Base-by-base conservation (phyloP, 2,329 filamentous ascomycete species). In the Nemania serpens region DNA sequence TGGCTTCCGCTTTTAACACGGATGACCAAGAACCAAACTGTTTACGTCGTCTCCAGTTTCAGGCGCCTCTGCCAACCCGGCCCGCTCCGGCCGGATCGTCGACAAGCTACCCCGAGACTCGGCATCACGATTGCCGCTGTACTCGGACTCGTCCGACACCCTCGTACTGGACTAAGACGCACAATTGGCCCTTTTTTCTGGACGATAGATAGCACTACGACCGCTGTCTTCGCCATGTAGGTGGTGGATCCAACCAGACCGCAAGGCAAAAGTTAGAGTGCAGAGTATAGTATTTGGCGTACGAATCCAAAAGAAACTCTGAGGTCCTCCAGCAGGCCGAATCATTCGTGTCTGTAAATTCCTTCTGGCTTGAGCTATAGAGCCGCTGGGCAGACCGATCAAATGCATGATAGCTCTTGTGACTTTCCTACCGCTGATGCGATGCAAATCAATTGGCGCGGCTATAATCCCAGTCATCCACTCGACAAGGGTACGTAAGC, bases 41-140 rank as follows among this genome's bases (percentile, higher is more conserved):
- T 39, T 39, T 15, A 25, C 33, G 45, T 46, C 29, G 15, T 20
- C 39, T 39, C 20, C 48, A 10, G 22, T 25, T 41, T 37, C 17
- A 43, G 22, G 41, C 12, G 36, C 3, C 20, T 47, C 13, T 46
- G n/a, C 41, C 18, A 18, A 39, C 12, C 13, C 41, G 20, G n/a
- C n/a, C 17, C 47, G 20, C 13, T 33, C 33, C 41, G 41, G 18
- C 47, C 48, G 39, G 41, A 47, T 52, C 55, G 47, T 49, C 12
- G 33, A 20, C 46, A 57, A n/a, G 33, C 55, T 51, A 51, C 18
- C 46, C 54, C 55, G 55, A 51, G 29, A 45, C n/a, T 33, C 13
- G 25, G 20, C 45, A 48, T n/a, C 45, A 34, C 15, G 25, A 18
- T 45, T 6, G 15, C 39, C 39, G 37, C 17, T 25, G 25, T 4